Percentiles rank a stretch among this genome's conserved stretches.
Evolutionary conservation across 768 basidiomycete genomes (phyloP).

Genomic region (Lactifluus subvellereus): DNA sequence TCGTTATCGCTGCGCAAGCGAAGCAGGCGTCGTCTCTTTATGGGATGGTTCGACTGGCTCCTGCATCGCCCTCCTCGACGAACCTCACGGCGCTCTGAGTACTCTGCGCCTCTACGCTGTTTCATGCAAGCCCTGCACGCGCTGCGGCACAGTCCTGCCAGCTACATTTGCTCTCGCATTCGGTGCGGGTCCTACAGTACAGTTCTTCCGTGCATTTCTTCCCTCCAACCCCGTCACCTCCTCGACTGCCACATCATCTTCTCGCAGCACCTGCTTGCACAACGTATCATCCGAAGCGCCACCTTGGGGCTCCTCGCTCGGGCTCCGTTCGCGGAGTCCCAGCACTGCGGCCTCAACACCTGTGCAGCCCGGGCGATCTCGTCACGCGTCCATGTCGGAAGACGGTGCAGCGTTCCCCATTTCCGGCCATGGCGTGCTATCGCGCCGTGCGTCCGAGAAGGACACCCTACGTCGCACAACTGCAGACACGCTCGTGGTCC

Average conservation of each 20-base stretch:
- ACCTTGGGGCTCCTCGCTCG: constrained; percentile 40
- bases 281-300: constrained; percentile 36
- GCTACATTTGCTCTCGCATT: constrained; percentile 64
- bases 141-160: constrained; percentile 61
- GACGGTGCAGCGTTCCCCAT: constrained; percentile 65
- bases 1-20: constrained; percentile 58
- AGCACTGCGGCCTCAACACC: constrained; percentile 45
- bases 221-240: constrained; percentile 38
- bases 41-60: constrained; percentile 70
- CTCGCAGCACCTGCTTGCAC: constrained; percentile 63
- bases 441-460: constrained; percentile 68
- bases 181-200: constrained; percentile 57
- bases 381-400: constrained; percentile 42
- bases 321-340: constrained; percentile 56
- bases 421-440: constrained; percentile 73
- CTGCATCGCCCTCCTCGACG: constrained; percentile 57
- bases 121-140: constrained; percentile 51
- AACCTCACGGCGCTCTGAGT: constrained; percentile 51
- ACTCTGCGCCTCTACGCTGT: constrained; percentile 57
- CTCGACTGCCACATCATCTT: constrained; percentile 30
- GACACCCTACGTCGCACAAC: constrained; percentile 46
- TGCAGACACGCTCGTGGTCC: constrained; percentile 42
- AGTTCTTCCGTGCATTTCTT: constrained; percentile 56
- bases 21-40: constrained; percentile 61
- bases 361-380: constrained; percentile 40